Evolutionary conservation across 192 early-diverging fungal species (phyloP), one percentile per base, ranked within the genome.

Genomic region (Backusella luteola): DNA sequence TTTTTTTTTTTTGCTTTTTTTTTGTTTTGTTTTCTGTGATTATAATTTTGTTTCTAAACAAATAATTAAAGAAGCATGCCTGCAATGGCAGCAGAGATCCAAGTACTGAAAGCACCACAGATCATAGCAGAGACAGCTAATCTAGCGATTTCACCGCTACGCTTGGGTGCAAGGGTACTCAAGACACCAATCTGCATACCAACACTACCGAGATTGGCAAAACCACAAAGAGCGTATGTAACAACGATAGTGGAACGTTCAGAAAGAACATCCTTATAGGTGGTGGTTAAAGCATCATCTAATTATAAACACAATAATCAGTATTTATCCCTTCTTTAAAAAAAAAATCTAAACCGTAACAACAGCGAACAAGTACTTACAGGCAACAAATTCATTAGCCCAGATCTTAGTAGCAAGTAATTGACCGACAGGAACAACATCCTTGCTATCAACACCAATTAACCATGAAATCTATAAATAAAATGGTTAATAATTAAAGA

Each of bases 371-470:
- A 32, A 32, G 32, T 3, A 39, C 1, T 77, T 38, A 83, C 93
- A 97, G 5, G 92, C 96, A n/a, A 91, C 91, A 81, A 97, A 95
- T 88, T 97, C 96, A 85, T 96, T 97, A 67, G 91, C 86, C 79
- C 94, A 82, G 69, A 95, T 89, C 85, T 95, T 95, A 46, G 88
- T 89, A 15, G 81, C 77, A 89, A 84, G 92, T 44, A 95, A 78
- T 72, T 88, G 86, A 53, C 90, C 91, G 17, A 91, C 91, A 34
- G 56, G 71, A 38, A 90, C 84, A 41, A 87, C 66, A 66, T 87
- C 84, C 6, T 23, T 21, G 49, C 34, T 84, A 21, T 81, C 80
- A 68, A 82, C 79, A 71, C 86, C 86, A 70, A 87, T 82, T 78
- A 87, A 79, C 86, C 86, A 87, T 38, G 94, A 75, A 94, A 79